These are phyloP conservation scores for Litsea cubeba DNA, from an alignment of 164 flowering plant genomes.

Conservation along the genomic window DNA sequence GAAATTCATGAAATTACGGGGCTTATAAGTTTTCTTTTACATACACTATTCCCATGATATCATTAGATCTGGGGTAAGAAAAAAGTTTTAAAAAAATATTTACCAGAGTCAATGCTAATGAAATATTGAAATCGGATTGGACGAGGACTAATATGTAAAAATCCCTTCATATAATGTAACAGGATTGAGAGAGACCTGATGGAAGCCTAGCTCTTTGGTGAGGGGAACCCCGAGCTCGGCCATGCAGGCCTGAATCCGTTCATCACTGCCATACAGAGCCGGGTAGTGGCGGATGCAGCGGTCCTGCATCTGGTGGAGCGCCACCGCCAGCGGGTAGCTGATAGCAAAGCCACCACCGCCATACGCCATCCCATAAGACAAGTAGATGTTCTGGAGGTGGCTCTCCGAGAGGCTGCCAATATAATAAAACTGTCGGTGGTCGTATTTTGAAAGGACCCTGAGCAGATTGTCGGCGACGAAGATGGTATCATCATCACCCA, in stretches of 20 bases:
- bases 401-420: slow-evolving; percentile 67
- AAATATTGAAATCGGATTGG: too few species aligned
- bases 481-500: slow-evolving; percentile 77
- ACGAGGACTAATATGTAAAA: too few species aligned
- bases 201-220: slow-evolving; percentile 66
- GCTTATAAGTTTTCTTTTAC: too few species aligned
- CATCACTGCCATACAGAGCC: slow-evolving; percentile 60
- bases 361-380: slow-evolving; percentile 58
- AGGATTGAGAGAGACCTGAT: slow-evolving; percentile 13
- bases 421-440: slow-evolving; percentile 51
- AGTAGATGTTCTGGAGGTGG: slow-evolving; percentile 55
- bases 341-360: slow-evolving; percentile 87
- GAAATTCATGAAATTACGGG: too few species aligned
- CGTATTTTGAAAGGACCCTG: slow-evolving; percentile 53
- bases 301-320: slow-evolving; percentile 51
- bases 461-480: slow-evolving; percentile 56
- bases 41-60: too few species aligned
- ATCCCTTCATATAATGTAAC: too few species aligned
- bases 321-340: slow-evolving; percentile 52
- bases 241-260: slow-evolving; percentile 74
- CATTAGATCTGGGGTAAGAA: too few species aligned
- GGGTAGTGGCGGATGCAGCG: slow-evolving; percentile 55
- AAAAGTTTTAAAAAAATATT: too few species aligned
- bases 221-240: slow-evolving; percentile 86
- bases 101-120: too few species aligned